Conservation (phyloP, 495 filamentous ascomycete genomes). For the Pyronema omphalodes region DNA sequence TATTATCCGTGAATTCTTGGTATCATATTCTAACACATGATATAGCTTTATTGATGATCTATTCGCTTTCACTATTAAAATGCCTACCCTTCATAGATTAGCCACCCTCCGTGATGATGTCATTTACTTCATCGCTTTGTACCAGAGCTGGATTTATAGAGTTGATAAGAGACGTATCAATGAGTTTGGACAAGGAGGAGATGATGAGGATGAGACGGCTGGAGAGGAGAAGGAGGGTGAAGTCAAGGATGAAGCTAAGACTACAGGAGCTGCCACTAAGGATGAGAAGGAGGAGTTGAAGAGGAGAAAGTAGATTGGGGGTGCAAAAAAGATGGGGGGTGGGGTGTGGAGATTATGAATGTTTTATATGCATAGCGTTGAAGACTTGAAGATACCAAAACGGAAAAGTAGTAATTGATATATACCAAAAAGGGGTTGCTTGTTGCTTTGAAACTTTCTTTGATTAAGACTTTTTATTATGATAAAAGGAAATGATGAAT, state of each 20-base stretch:
- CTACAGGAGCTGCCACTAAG: conserved; percentile 6
- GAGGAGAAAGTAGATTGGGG: conserved; percentile 12
- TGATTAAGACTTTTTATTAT: too few relatives aligned
- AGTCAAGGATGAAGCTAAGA: conserved; percentile 9
- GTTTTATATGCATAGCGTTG: too few relatives aligned
- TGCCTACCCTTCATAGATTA: conserved; percentile 88
- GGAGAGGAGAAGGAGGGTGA: conserved; percentile 28
- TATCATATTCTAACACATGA: conserved; percentile 10
- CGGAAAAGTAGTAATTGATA: too few relatives aligned
- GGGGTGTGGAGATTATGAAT: too few relatives aligned
- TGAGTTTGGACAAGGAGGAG: conserved; percentile 92
- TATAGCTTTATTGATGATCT: conserved; percentile 58
- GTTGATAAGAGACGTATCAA: conserved; percentile 85
- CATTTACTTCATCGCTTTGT: conserved; percentile 97
- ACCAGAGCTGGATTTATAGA: conserved; percentile 84
- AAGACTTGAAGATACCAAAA: too few relatives aligned
- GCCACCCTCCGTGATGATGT: conserved; percentile 88
- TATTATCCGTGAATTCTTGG: too few relatives aligned
- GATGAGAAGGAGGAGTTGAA: conserved; percentile 9
- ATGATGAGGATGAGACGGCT: conserved; percentile 38
- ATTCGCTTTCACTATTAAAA: conserved; percentile 97
- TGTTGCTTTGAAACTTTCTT: too few relatives aligned
- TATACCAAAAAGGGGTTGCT: too few relatives aligned
- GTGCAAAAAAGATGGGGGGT: too few relatives aligned
- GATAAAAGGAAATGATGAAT: too few relatives aligned